phyloP scores from a whole-genome alignment of 164 flowering plant genomes.

The Brasenia schreberi region DNA sequence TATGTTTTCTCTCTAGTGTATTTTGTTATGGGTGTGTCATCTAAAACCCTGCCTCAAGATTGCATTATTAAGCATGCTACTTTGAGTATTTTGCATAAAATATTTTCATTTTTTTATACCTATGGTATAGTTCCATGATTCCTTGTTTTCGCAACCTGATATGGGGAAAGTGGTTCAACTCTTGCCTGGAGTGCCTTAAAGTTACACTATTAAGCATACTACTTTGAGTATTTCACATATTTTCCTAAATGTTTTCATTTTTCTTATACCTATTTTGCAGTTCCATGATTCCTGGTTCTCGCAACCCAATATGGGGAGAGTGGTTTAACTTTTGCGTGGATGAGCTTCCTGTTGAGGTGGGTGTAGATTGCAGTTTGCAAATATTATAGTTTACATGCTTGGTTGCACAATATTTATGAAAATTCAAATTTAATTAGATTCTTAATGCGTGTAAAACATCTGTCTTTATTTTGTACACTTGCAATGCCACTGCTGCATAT shows the following conservation, averaged over 20 bases:
- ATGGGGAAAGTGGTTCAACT: conserved; percentile 99
- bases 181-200: conserved; percentile 37
- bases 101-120: not conserved
- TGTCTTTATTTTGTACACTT: not conserved
- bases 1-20: too few species aligned
- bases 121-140: conserved; percentile 76
- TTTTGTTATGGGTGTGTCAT: too few species aligned
- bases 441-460: not conserved
- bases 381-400: not conserved
- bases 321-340: conserved; percentile 89
- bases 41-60: too few species aligned
- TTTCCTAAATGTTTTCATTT: not conserved
- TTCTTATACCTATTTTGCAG: conserved; percentile 33
- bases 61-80: too few species aligned
- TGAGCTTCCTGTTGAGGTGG: conserved; percentile 89
- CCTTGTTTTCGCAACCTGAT: conserved; percentile 98
- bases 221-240: too few species aligned
- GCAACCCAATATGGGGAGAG: conserved; percentile 99
- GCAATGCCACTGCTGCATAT: too few species aligned
- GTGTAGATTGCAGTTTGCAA: not conserved
- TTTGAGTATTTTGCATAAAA: too few species aligned
- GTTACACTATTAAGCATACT: too few species aligned
- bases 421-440: too few species aligned
- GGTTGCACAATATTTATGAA: not conserved
- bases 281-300: conserved; percentile 97